Conservation (phyloP, 768 basidiomycete genomes). For the Pleurotus sapidus region DNA sequence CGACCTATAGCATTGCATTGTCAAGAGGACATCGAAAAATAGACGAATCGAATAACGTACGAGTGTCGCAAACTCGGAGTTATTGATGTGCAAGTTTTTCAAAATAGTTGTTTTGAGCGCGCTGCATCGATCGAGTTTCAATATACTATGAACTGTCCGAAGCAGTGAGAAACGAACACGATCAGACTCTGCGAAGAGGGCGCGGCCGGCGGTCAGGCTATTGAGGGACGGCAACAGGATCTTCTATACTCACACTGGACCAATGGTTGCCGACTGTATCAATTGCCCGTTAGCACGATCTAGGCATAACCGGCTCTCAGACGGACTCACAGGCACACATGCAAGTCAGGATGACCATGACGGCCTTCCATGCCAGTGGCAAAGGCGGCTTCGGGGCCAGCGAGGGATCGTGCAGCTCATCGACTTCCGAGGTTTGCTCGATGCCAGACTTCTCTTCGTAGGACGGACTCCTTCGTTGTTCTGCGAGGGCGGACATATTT, state of each 20-base stretch:
- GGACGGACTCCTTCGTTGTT: not conserved
- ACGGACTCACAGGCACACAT: constrained; percentile 33
- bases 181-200: constrained; percentile 29
- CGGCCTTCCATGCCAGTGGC: constrained; percentile 31
- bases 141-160: not conserved
- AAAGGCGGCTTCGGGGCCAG: constrained; percentile 21
- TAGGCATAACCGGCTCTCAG: not conserved
- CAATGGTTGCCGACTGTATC: constrained; percentile 37
- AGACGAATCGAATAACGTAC: constrained; percentile 15
- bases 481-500: not conserved
- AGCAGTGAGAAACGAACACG: constrained; percentile 21
- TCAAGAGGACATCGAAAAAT: not conserved
- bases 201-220: not conserved
- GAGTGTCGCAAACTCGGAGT: constrained; percentile 41
- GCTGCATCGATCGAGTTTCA: constrained; percentile 13
- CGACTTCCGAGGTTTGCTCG: not conserved
- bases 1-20: constrained; percentile 19
- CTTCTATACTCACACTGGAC: constrained; percentile 30
- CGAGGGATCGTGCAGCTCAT: constrained; percentile 13
- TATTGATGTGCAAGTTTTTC: constrained; percentile 37
- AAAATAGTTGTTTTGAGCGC: constrained; percentile 41
- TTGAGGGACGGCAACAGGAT: not conserved
- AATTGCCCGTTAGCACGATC: not conserved
- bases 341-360: constrained; percentile 34
- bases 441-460: not conserved